Evolutionary conservation across 1,139 yeast genomes (phyloP), one percentile per base, ranked within the genome.

Genomic region (Yamadazyma atlantica): DNA sequence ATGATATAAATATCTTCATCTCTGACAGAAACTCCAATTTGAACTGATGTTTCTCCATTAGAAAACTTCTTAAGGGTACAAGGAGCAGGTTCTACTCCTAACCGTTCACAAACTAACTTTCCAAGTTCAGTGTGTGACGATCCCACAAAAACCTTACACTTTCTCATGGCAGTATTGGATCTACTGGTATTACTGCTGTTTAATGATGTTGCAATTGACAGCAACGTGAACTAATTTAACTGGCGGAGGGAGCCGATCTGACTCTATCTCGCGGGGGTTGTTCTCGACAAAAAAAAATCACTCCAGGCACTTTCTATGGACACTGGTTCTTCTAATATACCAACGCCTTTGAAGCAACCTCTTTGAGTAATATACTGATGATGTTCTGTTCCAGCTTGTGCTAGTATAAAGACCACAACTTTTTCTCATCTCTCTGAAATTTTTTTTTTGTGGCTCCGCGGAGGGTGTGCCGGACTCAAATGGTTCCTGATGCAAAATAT

Each of bases 121-220:
- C 98, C 98, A 49, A 92, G 74, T 58, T 88, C 96, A 6, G 97
- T 96, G 62, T 94, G 98, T 38, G 97, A 88, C 40, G 89, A 82
- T 32, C 98, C 99, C 41, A 92, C 95, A 62, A 92, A 92, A 37
- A 92, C 89, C 64, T 92, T 92, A 59, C 96, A 88, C 80, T 89
- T 89, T 66, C 97, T 86, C 98, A 92, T 92, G 31, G 31, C 36
- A 16, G 35, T 23, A 19, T 24, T 15, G 12, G 21, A 28, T 19
- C 24, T 15, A 24, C 21, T 15, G 25, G 4, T 18, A 19, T 12
- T 18, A 15, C 21, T 12, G 11, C 12, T 23, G 26, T 19, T 19
- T 9, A 19, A 19, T 6, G 22, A 9, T 6, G 31, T 11, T 6
- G 31, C 14, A n/a, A n/a, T n/a, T n/a, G 21, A 19, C 32, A 29